Evolutionary conservation across 106 monocot genomes (phyloP), one percentile per base, ranked within the genome.

Genomic region (Platanthera zijinensis): DNA sequence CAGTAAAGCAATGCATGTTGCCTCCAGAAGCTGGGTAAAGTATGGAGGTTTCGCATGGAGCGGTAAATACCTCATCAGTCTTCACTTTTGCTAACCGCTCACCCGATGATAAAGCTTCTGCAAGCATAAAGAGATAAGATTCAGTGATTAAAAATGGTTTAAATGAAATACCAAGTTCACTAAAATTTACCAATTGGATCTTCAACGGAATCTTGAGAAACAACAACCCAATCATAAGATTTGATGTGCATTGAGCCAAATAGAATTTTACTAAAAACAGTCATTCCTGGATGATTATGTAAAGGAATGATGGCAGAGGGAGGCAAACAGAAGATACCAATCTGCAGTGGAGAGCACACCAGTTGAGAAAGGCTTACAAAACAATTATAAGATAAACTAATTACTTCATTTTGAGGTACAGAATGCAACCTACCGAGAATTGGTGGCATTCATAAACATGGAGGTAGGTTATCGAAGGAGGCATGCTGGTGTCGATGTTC

Each of bases 221-320:
- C 25, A 66, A 77, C 81, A 22, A 74, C 83, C 96, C 96, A 96
- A 77, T 96, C 96, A 62, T 86, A 96, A 0, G 96, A 93, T 67
- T 86, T 90, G 19, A 96, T 89, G 73, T 93, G 96, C 92, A 96
- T 89, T 45, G 89, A 89, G 0, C 96, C 96, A 48, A 89, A 87
- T 5, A 96, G 87, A 56, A 96, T 74, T 74, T 96, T 96, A 80
- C 93, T 90, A 75, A 96, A 93, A 39, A 96, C 96, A 21, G 96
- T 96, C 96, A 96, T 96, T 47, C 85, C 92, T 11, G 96, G 96
- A 74, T 96, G 96, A 57, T 93, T 90, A 77, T 96, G 96, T 48
- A 96, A 83, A 15, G 96, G 96, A 71, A 95, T 89, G 22, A 89
- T 84, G 14, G 83, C 85, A 30, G 69, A 70, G n/a, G 85, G 80